Evolutionary conservation across 2,329 filamentous ascomycete species (phyloP).

Genomic region (Fusarium liriodendri): DNA sequence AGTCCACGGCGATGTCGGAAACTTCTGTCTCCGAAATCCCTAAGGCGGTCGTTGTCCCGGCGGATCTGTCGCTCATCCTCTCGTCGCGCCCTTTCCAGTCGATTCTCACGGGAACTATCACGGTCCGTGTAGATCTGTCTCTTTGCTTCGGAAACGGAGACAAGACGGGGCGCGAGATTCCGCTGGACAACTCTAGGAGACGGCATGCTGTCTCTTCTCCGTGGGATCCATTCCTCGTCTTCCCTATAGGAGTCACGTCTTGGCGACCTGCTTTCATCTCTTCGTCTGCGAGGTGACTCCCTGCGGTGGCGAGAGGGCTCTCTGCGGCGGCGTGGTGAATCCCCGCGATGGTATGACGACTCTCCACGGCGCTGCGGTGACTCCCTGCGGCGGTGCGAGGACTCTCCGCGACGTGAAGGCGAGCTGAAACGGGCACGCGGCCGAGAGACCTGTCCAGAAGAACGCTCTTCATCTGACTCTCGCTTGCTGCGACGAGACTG

Average conservation of each 20-base stretch:
- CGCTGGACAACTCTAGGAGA: constrained; percentile 35
- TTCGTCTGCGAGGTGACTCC: not conserved
- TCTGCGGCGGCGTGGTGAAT: not conserved
- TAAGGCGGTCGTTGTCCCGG: constrained; percentile 29
- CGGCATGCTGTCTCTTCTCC: constrained; percentile 5
- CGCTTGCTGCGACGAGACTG: constrained; percentile 5
- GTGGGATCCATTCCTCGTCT: constrained; percentile 17
- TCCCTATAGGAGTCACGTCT: constrained; percentile 10
- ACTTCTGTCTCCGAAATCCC: constrained; percentile 21
- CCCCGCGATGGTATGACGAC: not conserved
- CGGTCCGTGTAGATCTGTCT: constrained; percentile 25
- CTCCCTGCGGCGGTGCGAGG: not conserved
- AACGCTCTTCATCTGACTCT: constrained; percentile 3
- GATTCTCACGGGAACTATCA: constrained; percentile 15
- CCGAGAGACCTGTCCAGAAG: not conserved
- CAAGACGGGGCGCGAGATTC: constrained; percentile 22
- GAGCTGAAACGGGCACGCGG: constrained; percentile 23
- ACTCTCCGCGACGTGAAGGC: not conserved
- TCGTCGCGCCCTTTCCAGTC: constrained; percentile 29
- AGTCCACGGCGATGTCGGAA: constrained; percentile 20
- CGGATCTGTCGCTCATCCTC: constrained; percentile 17
- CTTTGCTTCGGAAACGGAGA: constrained; percentile 26
- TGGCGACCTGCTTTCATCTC: constrained; percentile 13
- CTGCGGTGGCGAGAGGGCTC: not conserved
- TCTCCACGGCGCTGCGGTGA: not conserved